Base-by-base conservation (phyloP, 2,329 filamentous ascomycete genomes). In the Fusarium concolor region DNA sequence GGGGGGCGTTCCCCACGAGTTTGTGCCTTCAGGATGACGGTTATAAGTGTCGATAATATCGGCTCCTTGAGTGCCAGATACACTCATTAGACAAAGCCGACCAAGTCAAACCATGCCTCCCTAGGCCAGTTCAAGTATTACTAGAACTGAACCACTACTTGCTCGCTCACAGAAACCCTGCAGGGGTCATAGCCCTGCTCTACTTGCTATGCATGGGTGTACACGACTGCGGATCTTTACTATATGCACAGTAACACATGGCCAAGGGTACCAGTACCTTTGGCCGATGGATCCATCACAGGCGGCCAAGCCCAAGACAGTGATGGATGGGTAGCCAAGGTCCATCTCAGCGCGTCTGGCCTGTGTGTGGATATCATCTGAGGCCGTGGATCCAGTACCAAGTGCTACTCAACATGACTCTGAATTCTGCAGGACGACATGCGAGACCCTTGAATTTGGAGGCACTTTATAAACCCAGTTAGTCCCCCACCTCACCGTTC, bases 391-490 rank as follows among this genome's bases (percentile, higher is more conserved):
- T 38, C 65, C 56, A 70, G 57, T 59, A 43, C 28, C 26, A 35
- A 41, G n/a, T 57, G 41, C 44, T 57, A 44, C 44, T 55, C 56
- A 51, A 54, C 65, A 70, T 70, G 71, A 61, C 49, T 66, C 62
- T 68, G 45, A 68, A 59, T 45, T 62, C 58, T 61, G 38, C 57
- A 47, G 42, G 63, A 50, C 67, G 56, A 71, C 50, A 55, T 22
- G 10, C 18, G 18, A 45, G 43, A 57, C 41, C 54, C 43, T 57
- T 47, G 26, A n/a, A 10, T 31, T 47, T 29, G 33, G 22, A 8
- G 42, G 39, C 46, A 62, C 60, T 67, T 74, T 71, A 67, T 73
- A 67, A 70, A 38, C 52, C 56, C 31, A 56, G 24, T 20, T n/a
- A 9, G 28, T 37, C 56, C 65, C 55, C 57, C 65, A 50, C 46